These are phyloP conservation scores for Fusarium incarnatum DNA, from an alignment of 2,329 filamentous ascomycete genomes.

Conservation along the genomic window DNA sequence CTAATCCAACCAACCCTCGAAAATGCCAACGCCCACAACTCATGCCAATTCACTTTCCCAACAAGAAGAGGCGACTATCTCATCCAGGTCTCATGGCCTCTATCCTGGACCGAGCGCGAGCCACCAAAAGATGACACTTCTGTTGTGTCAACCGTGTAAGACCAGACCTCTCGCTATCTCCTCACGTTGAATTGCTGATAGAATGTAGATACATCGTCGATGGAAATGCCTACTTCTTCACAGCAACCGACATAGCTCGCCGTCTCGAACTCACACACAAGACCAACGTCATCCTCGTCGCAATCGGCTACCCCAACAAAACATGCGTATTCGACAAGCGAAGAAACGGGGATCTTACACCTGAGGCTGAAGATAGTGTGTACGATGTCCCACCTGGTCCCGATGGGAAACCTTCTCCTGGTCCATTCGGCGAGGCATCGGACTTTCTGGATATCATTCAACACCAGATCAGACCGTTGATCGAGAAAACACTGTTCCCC, in stretches of 20 bases:
- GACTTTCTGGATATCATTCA: conserved; percentile 58
- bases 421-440: conserved; percentile 56
- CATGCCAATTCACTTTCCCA: conserved; percentile 29
- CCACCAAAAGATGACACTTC: conserved; percentile 29
- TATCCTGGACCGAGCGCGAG: conserved; percentile 43
- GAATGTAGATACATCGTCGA: conserved; percentile 50
- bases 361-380: conserved; percentile 30
- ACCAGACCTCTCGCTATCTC: neutral
- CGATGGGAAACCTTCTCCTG: conserved; percentile 36
- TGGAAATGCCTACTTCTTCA: conserved; percentile 52
- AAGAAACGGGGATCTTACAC: conserved; percentile 48
- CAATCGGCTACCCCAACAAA: conserved; percentile 48
- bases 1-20: neutral
- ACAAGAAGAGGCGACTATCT: conserved; percentile 44
- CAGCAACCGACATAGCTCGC: conserved; percentile 47
- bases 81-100: conserved; percentile 48
- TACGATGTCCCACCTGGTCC: conserved; percentile 38
- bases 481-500: conserved; percentile 42
- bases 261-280: conserved; percentile 44
- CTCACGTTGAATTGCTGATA: fast-evolving
- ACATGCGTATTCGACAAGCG: conserved; percentile 47
- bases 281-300: conserved; percentile 48
- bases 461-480: conserved; percentile 51
- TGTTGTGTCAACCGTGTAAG: conserved; percentile 45
- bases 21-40: conserved; percentile 31